Conservation (phyloP, 352 stramenopile genomes). For the Globisporangium acanthophoron region DNA sequence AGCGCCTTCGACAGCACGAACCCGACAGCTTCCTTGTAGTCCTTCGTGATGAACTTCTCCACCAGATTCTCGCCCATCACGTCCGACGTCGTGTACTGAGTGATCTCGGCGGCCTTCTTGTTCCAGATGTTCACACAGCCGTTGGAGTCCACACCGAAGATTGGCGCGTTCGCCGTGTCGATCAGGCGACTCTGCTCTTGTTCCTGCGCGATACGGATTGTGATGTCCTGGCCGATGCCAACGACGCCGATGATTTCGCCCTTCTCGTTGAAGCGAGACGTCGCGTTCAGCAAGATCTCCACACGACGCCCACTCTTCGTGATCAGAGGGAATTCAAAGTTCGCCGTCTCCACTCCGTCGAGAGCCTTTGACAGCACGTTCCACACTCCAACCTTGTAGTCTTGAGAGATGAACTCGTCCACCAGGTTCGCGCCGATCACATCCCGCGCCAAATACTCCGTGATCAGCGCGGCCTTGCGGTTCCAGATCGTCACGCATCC, state of each 20-base stretch:
- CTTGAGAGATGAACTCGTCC: slow-evolving; percentile 67
- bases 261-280: slow-evolving; percentile 60
- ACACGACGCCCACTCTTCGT: no score
- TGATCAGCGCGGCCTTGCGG: slow-evolving; percentile 71
- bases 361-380: slow-evolving; percentile 38
- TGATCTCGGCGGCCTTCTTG: slow-evolving; percentile 89
- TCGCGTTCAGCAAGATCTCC: no score
- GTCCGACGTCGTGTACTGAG: slow-evolving; percentile 68
- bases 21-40: slow-evolving; percentile 30
- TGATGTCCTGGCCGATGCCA: slow-evolving; percentile 83
- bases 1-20: slow-evolving; percentile 32
- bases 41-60: slow-evolving; percentile 60
- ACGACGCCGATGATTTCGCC: slow-evolving; percentile 82
- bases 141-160: slow-evolving; percentile 84
- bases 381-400: slow-evolving; percentile 47
- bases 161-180: slow-evolving; percentile 88
- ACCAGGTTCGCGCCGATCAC: slow-evolving; percentile 65
- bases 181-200: slow-evolving; percentile 86
- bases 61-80: slow-evolving; percentile 45
- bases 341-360: no score
- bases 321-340: no score
- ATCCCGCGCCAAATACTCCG: slow-evolving; percentile 63
- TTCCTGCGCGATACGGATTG: slow-evolving; percentile 85
- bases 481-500: slow-evolving; percentile 83
- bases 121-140: slow-evolving; percentile 91